Percentiles rank a stretch among this genome's conserved stretches.
These are phyloP conservation scores for Penicillium sp. DNA, from an alignment of 2,329 filamentous ascomycete genomes.

Conservation along the genomic window DNA sequence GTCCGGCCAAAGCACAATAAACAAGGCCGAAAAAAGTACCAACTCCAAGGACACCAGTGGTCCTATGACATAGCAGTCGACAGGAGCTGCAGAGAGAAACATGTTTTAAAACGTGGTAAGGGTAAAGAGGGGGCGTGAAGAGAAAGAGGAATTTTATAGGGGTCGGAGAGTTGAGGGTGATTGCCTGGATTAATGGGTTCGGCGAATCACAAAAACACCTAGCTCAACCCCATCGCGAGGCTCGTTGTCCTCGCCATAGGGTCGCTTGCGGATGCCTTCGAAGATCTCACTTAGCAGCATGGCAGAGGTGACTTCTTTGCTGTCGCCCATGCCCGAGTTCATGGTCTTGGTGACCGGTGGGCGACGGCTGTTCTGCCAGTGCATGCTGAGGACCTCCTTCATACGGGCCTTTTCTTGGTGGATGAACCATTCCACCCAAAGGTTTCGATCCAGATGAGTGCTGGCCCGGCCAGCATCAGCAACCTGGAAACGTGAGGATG, in stretches of 20 bases:
- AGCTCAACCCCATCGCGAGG: constrained; percentile 48
- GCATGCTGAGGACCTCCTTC: constrained; percentile 48
- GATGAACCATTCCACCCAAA: constrained; percentile 66
- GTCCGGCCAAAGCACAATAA: constrained; percentile 17
- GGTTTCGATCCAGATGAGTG: constrained; percentile 51
- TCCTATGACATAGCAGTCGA: constrained; percentile 15
- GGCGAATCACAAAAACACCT: constrained; percentile 51
- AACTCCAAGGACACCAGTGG: constrained; percentile 21
- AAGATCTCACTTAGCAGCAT: constrained; percentile 61
- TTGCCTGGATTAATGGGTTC: constrained; percentile 32
- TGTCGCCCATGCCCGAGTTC: constrained; percentile 31
- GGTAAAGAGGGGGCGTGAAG: constrained; percentile 4
- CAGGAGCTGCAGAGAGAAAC: constrained; percentile 7
- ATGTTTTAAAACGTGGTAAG: constrained; percentile 22
- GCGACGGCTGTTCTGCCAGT: constrained; percentile 43
- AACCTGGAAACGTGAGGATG: constrained; percentile 43
- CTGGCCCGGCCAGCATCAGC: constrained; percentile 54
- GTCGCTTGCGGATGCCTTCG: constrained; percentile 56
- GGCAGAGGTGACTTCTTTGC: constrained; percentile 52
- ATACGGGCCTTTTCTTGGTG: constrained; percentile 64
- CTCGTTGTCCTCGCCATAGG: constrained; percentile 46
- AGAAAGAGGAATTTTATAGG: neutral
- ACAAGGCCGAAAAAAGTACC: constrained; percentile 16
- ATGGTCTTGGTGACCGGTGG: constrained; percentile 31
- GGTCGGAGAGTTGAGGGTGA: neutral